phyloP scores from a whole-genome alignment of 768 basidiomycete genomes.

The Tricholoma sp. region DNA sequence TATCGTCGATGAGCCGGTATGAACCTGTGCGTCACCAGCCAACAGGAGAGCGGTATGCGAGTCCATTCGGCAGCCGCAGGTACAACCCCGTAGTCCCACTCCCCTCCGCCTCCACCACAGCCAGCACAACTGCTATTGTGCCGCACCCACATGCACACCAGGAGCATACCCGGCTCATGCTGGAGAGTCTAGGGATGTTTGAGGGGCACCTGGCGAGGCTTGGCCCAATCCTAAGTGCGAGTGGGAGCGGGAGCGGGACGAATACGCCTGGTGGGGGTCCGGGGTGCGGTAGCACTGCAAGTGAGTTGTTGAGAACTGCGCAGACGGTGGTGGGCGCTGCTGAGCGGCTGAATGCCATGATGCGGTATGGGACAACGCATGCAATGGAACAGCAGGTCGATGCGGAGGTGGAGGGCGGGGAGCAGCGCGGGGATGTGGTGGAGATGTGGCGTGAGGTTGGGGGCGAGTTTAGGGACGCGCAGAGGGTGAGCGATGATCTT shows the following conservation, averaged over 20 bases:
- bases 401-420: conserved; percentile 58
- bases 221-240: conserved; percentile 15
- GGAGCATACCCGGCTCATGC: conserved; percentile 68
- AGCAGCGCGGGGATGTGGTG: conserved; percentile 30
- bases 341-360: conserved; percentile 59
- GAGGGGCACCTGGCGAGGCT: conserved; percentile 60
- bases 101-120: background rate
- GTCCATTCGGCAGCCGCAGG: conserved; percentile 23
- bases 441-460: conserved; percentile 69
- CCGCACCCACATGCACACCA: conserved; percentile 20
- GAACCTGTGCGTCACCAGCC: conserved; percentile 1
- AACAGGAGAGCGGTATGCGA: conserved; percentile 15
- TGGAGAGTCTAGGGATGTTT: conserved; percentile 66
- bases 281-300: conserved; percentile 26
- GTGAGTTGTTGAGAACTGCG: conserved; percentile 58
- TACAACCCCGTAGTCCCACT: background rate
- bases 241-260: background rate
- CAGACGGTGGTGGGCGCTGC: conserved; percentile 59
- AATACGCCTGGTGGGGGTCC: background rate
- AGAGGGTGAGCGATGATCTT: conserved; percentile 73
- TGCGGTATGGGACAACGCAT: conserved; percentile 48
- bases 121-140: conserved; percentile 10
- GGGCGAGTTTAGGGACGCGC: conserved; percentile 65
- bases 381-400: conserved; percentile 74
- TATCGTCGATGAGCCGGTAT: conserved; percentile 18